Percentiles rank a stretch among this genome's conserved stretches.
Conservation (phyloP, 495 filamentous ascomycete species). For the Clohesyomyces aquaticus region DNA sequence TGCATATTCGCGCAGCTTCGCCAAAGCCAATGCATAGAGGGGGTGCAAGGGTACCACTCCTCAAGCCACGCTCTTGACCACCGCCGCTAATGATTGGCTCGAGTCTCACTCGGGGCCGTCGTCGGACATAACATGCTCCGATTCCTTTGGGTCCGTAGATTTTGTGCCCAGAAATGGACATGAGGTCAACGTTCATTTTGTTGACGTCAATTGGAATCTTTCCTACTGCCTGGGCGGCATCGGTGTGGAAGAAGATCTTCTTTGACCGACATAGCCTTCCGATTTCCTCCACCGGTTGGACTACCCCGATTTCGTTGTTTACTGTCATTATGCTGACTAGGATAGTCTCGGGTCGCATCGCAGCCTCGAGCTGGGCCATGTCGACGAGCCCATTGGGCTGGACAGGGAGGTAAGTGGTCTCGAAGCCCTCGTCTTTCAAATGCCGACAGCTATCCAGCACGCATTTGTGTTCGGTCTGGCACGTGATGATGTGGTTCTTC, state of each 20-base stretch:
- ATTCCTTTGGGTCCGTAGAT: slow-evolving; percentile 98
- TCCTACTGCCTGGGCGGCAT: slow-evolving; percentile 92
- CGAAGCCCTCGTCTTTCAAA: slow-evolving; percentile 94
- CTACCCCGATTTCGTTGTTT: slow-evolving; percentile 98
- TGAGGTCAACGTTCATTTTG: slow-evolving; percentile 93
- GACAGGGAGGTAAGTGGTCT: slow-evolving; percentile 94
- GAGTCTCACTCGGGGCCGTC: slow-evolving; percentile 87
- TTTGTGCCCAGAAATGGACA: slow-evolving; percentile 99
- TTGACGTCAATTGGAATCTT: slow-evolving; percentile 98
- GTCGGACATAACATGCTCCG: slow-evolving; percentile 91
- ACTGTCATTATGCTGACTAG: slow-evolving; percentile 98
- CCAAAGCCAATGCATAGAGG: slow-evolving; percentile 89
- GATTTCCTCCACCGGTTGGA: slow-evolving; percentile 93
- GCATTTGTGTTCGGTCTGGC: slow-evolving; percentile 98
- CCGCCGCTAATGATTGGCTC: slow-evolving; percentile 96
- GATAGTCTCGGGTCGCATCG: slow-evolving; percentile 87
- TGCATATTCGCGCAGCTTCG: slow-evolving; percentile 89
- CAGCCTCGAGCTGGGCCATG: slow-evolving; percentile 82
- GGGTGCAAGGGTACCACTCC: slow-evolving; percentile 91
- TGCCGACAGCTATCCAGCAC: slow-evolving; percentile 95
- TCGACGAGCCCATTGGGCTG: slow-evolving; percentile 80
- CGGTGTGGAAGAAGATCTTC: slow-evolving; percentile 99
- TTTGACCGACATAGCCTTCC: slow-evolving; percentile 86
- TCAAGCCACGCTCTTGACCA: slow-evolving; percentile 90
- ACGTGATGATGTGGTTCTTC: slow-evolving; percentile 98